Evolutionary conservation across 164 flowering plant species (phyloP).

Genomic region (Liquidambar formosana): DNA sequence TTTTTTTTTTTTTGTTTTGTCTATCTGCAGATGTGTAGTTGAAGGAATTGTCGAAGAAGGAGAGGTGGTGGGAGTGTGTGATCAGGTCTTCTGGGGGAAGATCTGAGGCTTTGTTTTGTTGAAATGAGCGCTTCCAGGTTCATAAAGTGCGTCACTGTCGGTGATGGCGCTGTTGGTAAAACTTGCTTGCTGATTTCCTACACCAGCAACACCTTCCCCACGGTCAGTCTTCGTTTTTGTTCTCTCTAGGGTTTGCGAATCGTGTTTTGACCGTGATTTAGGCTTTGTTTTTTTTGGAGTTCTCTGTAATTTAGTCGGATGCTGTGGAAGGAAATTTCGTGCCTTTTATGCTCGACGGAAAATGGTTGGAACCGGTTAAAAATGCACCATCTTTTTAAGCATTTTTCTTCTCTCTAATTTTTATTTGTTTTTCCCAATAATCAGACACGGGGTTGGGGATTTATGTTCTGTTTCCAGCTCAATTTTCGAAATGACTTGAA

Average conservation of each 20-base stretch:
- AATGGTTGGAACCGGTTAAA: neutral
- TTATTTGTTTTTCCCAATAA: neutral
- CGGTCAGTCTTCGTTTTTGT: conserved; percentile 32
- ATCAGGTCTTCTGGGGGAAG: conserved; percentile 29
- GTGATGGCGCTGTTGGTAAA: conserved; percentile 78
- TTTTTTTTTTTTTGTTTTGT: neutral
- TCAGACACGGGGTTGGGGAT: neutral
- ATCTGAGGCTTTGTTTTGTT: conserved; percentile 30
- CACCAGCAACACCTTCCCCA: conserved; percentile 75
- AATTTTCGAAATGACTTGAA: too few species aligned
- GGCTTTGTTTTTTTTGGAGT: too few species aligned
- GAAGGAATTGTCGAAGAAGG: neutral
- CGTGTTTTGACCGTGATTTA: neutral
- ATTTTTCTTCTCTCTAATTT: neutral
- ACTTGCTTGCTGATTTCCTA: conserved; percentile 69
- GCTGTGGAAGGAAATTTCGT: neutral
- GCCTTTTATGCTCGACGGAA: neutral
- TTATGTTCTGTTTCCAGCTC: too few species aligned
- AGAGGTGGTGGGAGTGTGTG: neutral
- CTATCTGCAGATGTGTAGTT: neutral
- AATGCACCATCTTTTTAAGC: neutral
- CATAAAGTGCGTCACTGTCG: conserved; percentile 72
- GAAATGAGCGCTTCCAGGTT: conserved; percentile 71
- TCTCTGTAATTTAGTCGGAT: neutral
- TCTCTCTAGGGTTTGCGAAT: neutral